A percentile compares a stretch with the other conserved stretches of the same genome.
phyloP scores from a whole-genome alignment of 768 basidiomycete genomes.

The Boletus rufocinnamomeus region DNA sequence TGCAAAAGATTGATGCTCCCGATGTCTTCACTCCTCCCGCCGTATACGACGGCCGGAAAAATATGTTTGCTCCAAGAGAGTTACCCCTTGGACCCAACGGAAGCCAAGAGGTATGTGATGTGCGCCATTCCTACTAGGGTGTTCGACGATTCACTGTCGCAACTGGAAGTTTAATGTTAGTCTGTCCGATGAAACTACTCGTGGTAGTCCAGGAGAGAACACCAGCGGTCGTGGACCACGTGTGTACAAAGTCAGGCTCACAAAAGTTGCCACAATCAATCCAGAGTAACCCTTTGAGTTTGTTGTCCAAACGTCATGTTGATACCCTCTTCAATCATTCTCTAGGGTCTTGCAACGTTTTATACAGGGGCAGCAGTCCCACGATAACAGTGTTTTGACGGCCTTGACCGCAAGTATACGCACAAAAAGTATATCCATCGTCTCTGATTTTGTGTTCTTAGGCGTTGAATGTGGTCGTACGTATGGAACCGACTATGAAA shows the following conservation, averaged over 20 bases:
- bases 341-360: conserved; percentile 63
- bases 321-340: conserved; percentile 2
- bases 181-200: conserved; percentile 42
- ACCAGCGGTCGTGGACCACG: conserved; percentile 50
- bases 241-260: conserved; percentile 64
- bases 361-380: conserved; percentile 62
- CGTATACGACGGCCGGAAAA: conserved; percentile 82
- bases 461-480: conserved; percentile 74
- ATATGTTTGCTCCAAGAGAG: conserved; percentile 62
- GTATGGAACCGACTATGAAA: conserved; percentile 69
- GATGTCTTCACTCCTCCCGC: conserved; percentile 72
- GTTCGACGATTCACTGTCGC: conserved; percentile 8
- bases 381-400: conserved; percentile 68
- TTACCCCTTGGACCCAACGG: conserved; percentile 58
- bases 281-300: conserved; percentile 43
- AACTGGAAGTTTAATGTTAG: conserved; percentile 59
- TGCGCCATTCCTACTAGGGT: not conserved
- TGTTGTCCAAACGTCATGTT: conserved; percentile 25
- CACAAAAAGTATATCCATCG: not conserved
- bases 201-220: conserved; percentile 36
- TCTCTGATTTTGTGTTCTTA: conserved; percentile 27
- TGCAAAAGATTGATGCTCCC: conserved; percentile 61
- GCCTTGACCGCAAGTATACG: conserved; percentile 55
- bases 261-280: conserved; percentile 59
- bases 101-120: conserved; percentile 50